Base-by-base conservation (phyloP, 2,329 filamentous ascomycete species). In the Chaetomiaceae sp. region DNA sequence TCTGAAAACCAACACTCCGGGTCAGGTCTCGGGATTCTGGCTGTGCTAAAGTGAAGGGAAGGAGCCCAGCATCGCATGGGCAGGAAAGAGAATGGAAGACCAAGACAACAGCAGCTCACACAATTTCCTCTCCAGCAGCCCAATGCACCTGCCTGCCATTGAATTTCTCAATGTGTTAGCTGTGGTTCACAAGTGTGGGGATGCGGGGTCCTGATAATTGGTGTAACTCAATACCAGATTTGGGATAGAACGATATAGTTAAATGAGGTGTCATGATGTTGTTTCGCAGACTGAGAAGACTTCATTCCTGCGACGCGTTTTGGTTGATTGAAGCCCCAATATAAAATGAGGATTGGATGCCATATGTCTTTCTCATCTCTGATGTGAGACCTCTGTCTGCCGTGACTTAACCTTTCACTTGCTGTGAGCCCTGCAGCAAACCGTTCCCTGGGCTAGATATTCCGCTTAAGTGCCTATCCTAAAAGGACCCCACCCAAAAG, bases 391-490 rank as follows among this genome's bases (percentile, higher is more conserved):
- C n/a, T n/a, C n/a, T n/a, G n/a, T n/a, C n/a, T n/a, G n/a, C n/a
- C n/a, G n/a, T n/a, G n/a, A n/a, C n/a, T n/a, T n/a, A n/a, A n/a
- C n/a, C n/a, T n/a, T n/a, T n/a, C n/a, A n/a, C n/a, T n/a, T n/a
- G n/a, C n/a, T n/a, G n/a, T n/a, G n/a, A n/a, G n/a, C n/a, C n/a
- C n/a, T n/a, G n/a, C n/a, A n/a, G n/a, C n/a, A n/a, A n/a, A n/a
- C n/a, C n/a, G n/a, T n/a, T n/a, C n/a, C 6, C 19, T 25, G 33
- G 7, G 33, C 16, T 35, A 5, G 33, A 13, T 7, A 16, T 27
- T 27, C 39, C 39, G 10, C 14, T 3, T 46, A 55, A 49, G 3
- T 45, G 41, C 53, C 16, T 55, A 55, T 55, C 53, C 40, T 7
- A 9, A 6, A 19, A 13, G n/a, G 4, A 20, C 45, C 34, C 48